Evolutionary conservation across 2,329 filamentous ascomycete genomes (phyloP).

Genomic region (Neobulgaria alba): DNA sequence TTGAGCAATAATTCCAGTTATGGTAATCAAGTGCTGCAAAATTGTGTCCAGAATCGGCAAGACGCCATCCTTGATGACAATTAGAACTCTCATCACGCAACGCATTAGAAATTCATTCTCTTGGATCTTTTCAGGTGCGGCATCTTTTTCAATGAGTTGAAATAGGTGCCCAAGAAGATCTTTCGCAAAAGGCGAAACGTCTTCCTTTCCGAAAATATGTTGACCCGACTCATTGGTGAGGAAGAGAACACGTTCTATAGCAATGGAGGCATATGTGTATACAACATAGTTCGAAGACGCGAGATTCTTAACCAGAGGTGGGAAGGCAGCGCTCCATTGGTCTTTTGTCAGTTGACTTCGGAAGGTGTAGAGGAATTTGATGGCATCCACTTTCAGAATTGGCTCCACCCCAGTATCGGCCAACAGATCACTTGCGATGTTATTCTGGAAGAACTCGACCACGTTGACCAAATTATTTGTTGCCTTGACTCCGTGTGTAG

Average conservation of each 20-base stretch:
- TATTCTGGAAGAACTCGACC: slow-evolving; percentile 87
- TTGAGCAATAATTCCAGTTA: slow-evolving; percentile 83
- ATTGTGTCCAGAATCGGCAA: slow-evolving; percentile 66
- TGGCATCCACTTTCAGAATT: slow-evolving; percentile 92
- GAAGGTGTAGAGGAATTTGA: slow-evolving; percentile 97
- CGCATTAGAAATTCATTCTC: slow-evolving; percentile 99
- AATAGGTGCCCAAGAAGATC: slow-evolving; percentile 87
- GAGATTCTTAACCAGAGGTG: slow-evolving; percentile 83
- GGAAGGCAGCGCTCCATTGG: slow-evolving; percentile 85
- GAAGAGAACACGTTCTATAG: slow-evolving; percentile 86
- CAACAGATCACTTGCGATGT: slow-evolving; percentile 84
- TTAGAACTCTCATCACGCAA: slow-evolving; percentile 94
- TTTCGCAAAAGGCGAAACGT: slow-evolving; percentile 74
- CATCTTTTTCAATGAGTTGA: slow-evolving; percentile 78
- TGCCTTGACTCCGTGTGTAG: slow-evolving; percentile 81
- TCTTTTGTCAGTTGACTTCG: slow-evolving; percentile 86
- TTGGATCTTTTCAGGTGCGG: slow-evolving; percentile 83
- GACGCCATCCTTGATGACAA: slow-evolving; percentile 82
- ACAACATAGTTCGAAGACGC: slow-evolving; percentile 89
- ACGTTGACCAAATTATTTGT: slow-evolving; percentile 85
- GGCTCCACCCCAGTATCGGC: slow-evolving; percentile 61
- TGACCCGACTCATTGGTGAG: slow-evolving; percentile 68
- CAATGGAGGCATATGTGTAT: slow-evolving; percentile 94
- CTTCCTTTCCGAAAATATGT: slow-evolving; percentile 69
- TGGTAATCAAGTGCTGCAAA: slow-evolving; percentile 76